These are phyloP conservation scores for Colletotrichum australisinense DNA, from an alignment of 2,329 filamentous ascomycete genomes.

Conservation along the genomic window DNA sequence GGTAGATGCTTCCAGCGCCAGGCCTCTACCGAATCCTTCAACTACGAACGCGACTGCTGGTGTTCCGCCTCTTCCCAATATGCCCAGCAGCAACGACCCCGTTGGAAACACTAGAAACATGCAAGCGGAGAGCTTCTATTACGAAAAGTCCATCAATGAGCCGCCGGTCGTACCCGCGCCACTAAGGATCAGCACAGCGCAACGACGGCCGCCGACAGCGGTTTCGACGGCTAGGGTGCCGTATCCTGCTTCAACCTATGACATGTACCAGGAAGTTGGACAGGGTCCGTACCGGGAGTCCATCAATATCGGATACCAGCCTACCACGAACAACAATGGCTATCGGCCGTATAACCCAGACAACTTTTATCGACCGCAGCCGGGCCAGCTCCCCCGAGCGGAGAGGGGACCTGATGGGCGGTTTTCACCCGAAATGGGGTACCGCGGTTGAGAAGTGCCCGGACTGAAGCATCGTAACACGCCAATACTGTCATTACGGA, in stretches of 20 bases:
- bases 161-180: constrained; percentile 7
- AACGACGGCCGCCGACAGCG: not conserved
- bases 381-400: constrained; percentile 27
- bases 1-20: not conserved
- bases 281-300: constrained; percentile 29
- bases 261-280: constrained; percentile 22
- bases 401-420: constrained; percentile 31
- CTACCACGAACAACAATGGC: constrained; percentile 24
- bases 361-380: constrained; percentile 6
- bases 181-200: not conserved
- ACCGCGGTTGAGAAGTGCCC: not conserved
- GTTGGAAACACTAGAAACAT: not conserved
- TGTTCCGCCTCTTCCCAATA: not conserved
- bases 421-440: not conserved
- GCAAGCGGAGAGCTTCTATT: constrained; percentile 23
- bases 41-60: too few species aligned
- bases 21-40: not conserved
- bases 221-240: not conserved
- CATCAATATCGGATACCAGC: constrained; percentile 28
- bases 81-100: not conserved
- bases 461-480: not conserved
- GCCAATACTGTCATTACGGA: not conserved
- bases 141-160: constrained; percentile 25
- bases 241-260: constrained; percentile 24
- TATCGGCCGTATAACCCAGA: constrained; percentile 22